Base-by-base conservation (phyloP, 2,329 filamentous ascomycete species). In the Coniosporium tulheliwenetii region DNA sequence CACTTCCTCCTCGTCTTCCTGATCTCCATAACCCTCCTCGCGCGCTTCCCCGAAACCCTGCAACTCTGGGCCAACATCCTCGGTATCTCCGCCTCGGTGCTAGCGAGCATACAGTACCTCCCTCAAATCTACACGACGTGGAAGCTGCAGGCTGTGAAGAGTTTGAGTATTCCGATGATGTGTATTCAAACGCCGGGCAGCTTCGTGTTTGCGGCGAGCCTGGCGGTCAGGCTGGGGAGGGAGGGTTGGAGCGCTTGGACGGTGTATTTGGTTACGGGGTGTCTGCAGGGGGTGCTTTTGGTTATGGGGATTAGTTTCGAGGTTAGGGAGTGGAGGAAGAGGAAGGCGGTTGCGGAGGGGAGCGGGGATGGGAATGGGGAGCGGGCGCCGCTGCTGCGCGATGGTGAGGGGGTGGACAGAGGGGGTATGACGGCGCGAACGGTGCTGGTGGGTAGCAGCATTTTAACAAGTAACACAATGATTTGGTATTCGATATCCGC, bases 141-240 rank as follows among this genome's bases (percentile, higher is more conserved):
- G 63, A 73, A 69, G 40, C 67, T 95, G 43, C 82, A 89, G 56
- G 80, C 87, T 51, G 81, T 93, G 2, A 86, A 86, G 41, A 94
- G 86, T 57, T 65, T 98, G 51, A 94, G 85, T 53, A 91, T 98
- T 42, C 81, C 85, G 4, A 96, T 95, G 81, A 96, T 98, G 87
- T 82, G 83, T 56, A 94, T 98, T 30, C 91, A 98, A 60, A 95
- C 89, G 0, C 91, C 91, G 0, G 91, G 91, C 0, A 86, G 85
- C 44, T 79, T 94, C 50, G 65, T 98, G 5, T 96, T 93, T 63
- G 86, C 89, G 0, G 79, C 73, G 10, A 95, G 86, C 57, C 64
- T 98, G 36, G 56, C 48, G 40, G 41, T 75, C 7, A 74, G 91
- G 37, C 70, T 95, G 14, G 91, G 91, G 0, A 70, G 69, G 52